Evolutionary conservation across 805 yeast species (phyloP).

Genomic region (Spathaspora passalidarum): DNA sequence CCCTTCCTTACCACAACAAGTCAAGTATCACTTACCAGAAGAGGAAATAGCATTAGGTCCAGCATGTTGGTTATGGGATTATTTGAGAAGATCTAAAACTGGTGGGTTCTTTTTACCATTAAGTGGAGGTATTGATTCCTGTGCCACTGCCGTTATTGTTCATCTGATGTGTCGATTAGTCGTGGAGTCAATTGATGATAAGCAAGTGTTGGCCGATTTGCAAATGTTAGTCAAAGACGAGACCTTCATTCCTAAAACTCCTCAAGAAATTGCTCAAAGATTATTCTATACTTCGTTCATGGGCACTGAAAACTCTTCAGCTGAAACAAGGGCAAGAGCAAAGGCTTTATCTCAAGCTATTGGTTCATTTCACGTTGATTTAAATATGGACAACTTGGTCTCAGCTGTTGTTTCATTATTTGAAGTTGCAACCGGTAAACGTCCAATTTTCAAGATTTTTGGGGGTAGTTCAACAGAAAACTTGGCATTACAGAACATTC

Average conservation of each 20-base stretch:
- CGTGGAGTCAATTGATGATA: conserved; percentile 55
- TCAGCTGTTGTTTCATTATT: conserved; percentile 70
- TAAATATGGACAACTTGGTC: conserved; percentile 88
- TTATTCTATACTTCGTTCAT: conserved; percentile 89
- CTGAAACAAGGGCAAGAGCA: conserved; percentile 82
- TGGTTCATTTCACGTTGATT: conserved; percentile 87
- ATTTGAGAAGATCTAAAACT: conserved; percentile 83
- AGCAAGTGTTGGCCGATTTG: conserved; percentile 76
- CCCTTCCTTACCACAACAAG: conserved; percentile 53
- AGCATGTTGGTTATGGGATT: conserved; percentile 99
- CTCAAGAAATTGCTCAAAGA: conserved; percentile 70
- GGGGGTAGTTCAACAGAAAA: conserved; percentile 94
- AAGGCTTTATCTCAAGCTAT: conserved; percentile 67
- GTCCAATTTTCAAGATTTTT: conserved; percentile 84
- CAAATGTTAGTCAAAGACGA: conserved; percentile 58
- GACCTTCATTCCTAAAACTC: conserved; percentile 66
- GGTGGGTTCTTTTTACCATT: conserved; percentile 92
- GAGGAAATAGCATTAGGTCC: conserved; percentile 98
- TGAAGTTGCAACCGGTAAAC: conserved; percentile 85
- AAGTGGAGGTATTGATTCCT: conserved; percentile 96
- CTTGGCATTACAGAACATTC: conserved; percentile 92
- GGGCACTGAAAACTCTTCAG: conserved; percentile 94
- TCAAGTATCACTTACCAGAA: conserved; percentile 76
- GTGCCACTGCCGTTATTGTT: conserved; percentile 95
- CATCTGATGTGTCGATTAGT: conserved; percentile 92